Percentiles rank a stretch among this genome's conserved stretches.
Conservation (phyloP, 208 protist species). For the Crithidia sp. region DNA sequence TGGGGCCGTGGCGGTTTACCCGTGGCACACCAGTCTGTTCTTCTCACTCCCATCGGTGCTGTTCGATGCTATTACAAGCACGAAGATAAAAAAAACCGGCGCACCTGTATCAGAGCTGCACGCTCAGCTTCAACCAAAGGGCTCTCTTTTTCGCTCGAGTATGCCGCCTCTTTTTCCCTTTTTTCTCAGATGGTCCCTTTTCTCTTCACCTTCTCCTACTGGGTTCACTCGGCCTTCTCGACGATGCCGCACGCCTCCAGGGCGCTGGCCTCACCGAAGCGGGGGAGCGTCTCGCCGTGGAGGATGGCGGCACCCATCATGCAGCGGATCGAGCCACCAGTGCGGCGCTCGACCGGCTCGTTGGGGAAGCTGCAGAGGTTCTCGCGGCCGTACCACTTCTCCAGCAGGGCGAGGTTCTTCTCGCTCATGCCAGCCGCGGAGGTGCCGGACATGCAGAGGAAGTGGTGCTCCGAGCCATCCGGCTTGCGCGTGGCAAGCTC, state of each 20-base stretch:
- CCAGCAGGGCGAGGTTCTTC: slow-evolving; percentile 43
- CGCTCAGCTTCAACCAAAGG: no score
- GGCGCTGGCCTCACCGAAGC: slow-evolving; percentile 37
- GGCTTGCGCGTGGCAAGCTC: slow-evolving; percentile 48
- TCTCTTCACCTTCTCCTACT: no score
- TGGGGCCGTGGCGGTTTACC: no score
- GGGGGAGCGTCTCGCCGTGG: slow-evolving; percentile 55
- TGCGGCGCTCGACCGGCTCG: slow-evolving; percentile 72
- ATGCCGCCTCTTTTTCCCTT: no score
- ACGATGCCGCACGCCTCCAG: slow-evolving; percentile 52
- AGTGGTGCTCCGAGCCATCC: slow-evolving; percentile 55
- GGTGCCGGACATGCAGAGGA: slow-evolving; percentile 77
- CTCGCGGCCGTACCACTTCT: slow-evolving; percentile 70
- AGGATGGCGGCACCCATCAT: slow-evolving; percentile 57
- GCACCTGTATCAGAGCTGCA: no score
- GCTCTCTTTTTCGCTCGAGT: no score
- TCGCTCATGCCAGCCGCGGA: slow-evolving; percentile 43
- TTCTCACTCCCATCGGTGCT: no score
- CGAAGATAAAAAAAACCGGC: no score
- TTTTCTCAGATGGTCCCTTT: no score
- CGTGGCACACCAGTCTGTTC: no score
- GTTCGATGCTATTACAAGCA: no score
- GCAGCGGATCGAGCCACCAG: slow-evolving; percentile 64
- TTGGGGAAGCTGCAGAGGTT: slow-evolving; percentile 65
- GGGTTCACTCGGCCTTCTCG: slow-evolving; percentile 23